phyloP scores from a whole-genome alignment of 2,329 filamentous ascomycete genomes.

The Colletotrichum theobromicola region DNA sequence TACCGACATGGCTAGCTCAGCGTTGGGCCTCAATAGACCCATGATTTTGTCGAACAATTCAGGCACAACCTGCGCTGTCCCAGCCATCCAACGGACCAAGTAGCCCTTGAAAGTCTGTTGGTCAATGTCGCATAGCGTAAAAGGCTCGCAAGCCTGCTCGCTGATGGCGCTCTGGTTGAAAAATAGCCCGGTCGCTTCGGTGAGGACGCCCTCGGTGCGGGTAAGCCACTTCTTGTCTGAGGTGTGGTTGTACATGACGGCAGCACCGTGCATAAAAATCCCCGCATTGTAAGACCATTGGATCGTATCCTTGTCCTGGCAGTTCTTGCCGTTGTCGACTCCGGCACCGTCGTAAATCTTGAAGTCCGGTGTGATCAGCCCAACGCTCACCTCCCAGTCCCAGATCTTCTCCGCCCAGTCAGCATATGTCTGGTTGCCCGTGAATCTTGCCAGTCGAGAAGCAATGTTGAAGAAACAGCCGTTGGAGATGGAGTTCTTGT shows the following conservation, averaged over 20 bases:
- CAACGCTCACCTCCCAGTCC: slow-evolving; percentile 63
- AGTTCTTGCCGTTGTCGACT: slow-evolving; percentile 44
- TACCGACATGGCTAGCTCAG: slow-evolving; percentile 54
- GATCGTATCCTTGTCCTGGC: slow-evolving; percentile 57
- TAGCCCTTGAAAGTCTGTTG: slow-evolving; percentile 81
- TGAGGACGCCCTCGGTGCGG: slow-evolving; percentile 63
- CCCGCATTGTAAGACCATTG: slow-evolving; percentile 77
- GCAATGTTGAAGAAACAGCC: slow-evolving; percentile 74
- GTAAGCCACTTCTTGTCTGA: slow-evolving; percentile 57
- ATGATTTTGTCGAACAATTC: slow-evolving; percentile 54
- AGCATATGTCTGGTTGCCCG: slow-evolving; percentile 78
- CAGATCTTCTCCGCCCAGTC: slow-evolving; percentile 77
- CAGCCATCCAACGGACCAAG: slow-evolving; percentile 69
- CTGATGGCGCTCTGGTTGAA: slow-evolving; percentile 61
- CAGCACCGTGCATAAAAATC: slow-evolving; percentile 65
- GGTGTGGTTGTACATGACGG: slow-evolving; percentile 70
- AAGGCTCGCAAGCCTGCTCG: slow-evolving; percentile 71
- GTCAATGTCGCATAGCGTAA: slow-evolving; percentile 69
- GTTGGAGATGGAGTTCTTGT: slow-evolving; percentile 73
- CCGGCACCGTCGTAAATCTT: slow-evolving; percentile 58
- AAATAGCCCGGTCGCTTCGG: slow-evolving; percentile 58
- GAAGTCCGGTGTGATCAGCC: slow-evolving; percentile 61
- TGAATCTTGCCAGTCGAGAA: slow-evolving; percentile 77
- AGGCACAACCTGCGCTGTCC: slow-evolving; percentile 59
- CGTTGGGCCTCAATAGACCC: slow-evolving; percentile 56